These are phyloP conservation scores for Paraphaeosphaeria sporulosa DNA, from an alignment of 2,329 filamentous ascomycete species.

Conservation along the genomic window DNA sequence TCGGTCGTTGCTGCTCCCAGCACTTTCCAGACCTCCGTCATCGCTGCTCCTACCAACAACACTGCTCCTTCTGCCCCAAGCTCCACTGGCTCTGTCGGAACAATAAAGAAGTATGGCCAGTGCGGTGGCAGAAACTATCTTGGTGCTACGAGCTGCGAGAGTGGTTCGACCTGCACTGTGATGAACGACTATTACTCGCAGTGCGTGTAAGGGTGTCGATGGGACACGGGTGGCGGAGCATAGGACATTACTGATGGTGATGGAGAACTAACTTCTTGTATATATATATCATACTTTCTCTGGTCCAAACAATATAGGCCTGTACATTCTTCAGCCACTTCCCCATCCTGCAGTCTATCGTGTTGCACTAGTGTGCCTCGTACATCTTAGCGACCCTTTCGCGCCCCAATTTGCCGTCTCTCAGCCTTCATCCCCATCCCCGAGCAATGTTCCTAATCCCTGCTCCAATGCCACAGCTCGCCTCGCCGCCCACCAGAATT, in stretches of 20 bases:
- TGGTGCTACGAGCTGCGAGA: conserved; percentile 49
- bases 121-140: conserved; percentile 55
- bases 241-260: neutral
- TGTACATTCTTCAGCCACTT: neutral
- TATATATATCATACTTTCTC: conserved; percentile 6
- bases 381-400: too few species aligned
- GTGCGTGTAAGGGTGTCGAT: conserved; percentile 38
- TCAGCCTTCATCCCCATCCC: too few species aligned
- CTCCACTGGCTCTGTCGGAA: conserved; percentile 3
- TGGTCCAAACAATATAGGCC: neutral
- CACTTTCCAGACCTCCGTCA: conserved; percentile 1
- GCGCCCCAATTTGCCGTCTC: neutral
- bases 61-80: conserved; percentile 13
- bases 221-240: neutral
- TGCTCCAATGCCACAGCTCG: neutral
- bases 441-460: neutral
- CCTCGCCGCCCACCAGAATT: conserved; percentile 1
- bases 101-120: conserved; percentile 40
- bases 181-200: conserved; percentile 57
- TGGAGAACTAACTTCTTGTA: conserved; percentile 5
- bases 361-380: too few species aligned
- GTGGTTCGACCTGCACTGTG: conserved; percentile 50
- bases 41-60: conserved; percentile 14
- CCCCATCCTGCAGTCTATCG: too few species aligned
- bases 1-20: neutral